Evolutionary conservation across 2,329 filamentous ascomycete genomes (phyloP).

Genomic region (Fusarium lyarnte): DNA sequence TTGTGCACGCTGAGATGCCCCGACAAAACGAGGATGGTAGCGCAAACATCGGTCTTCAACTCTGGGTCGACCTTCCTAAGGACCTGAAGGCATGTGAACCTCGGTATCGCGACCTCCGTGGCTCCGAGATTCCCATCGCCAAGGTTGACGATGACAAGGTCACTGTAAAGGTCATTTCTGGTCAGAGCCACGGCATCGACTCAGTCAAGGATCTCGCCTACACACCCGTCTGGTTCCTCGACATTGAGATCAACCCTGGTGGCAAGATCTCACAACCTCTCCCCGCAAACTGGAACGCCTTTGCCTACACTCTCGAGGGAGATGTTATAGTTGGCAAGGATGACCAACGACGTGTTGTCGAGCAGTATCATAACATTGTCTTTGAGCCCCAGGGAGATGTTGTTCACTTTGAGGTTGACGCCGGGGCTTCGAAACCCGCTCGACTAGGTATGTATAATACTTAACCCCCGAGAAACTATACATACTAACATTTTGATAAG

Average conservation of each 20-base stretch:
- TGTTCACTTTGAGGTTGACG: conserved; percentile 75
- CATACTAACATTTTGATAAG: conserved; percentile 35
- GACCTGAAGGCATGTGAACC: conserved; percentile 89
- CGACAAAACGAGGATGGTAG: conserved; percentile 78
- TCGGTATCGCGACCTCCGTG: conserved; percentile 86
- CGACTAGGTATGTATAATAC: conserved; percentile 52
- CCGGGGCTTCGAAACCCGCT: conserved; percentile 66
- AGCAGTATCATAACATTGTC: conserved; percentile 86
- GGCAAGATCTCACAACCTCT: conserved; percentile 79
- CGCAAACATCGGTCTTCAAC: conserved; percentile 86
- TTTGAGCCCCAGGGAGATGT: conserved; percentile 83
- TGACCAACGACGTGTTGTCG: conserved; percentile 62
- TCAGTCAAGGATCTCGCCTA: conserved; percentile 91
- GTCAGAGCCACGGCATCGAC: conserved; percentile 84
- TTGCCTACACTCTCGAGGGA: conserved; percentile 86
- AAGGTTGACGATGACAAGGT: conserved; percentile 77
- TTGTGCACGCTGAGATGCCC: conserved; percentile 97
- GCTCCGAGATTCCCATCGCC: conserved; percentile 80
- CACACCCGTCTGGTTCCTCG: conserved; percentile 96
- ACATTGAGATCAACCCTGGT: conserved; percentile 82
- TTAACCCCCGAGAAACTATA: not conserved
- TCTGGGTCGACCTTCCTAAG: conserved; percentile 92
- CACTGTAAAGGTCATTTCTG: conserved; percentile 88
- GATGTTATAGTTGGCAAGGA: conserved; percentile 70
- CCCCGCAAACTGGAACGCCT: conserved; percentile 87